Evolutionary conservation across 345 rosid species (phyloP), one percentile per base, ranked within the genome.

Genomic region (Boechera divaricarpa): DNA sequence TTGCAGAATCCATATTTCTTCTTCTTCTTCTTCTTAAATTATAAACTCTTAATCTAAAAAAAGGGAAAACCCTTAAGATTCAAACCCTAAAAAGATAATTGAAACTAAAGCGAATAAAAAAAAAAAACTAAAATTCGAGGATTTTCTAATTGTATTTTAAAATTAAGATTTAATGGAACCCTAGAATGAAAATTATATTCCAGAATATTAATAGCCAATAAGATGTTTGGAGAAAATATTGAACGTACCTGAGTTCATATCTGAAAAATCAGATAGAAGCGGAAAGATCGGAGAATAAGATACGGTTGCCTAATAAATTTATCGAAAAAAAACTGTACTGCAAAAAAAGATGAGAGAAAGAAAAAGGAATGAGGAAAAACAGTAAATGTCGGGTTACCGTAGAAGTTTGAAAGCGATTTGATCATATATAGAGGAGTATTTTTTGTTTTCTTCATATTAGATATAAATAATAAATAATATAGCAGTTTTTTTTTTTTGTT

Each of bases 1-100:
- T 80, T 3, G 92, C 92, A 54, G 95, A 86, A 83, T 88, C 95
- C 92, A 90, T 89, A 36, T 45, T 63, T 11, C 26, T 3, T 38
- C 18, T 51, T 38, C 18, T 51, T 38, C 15, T 51, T 58, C 7
- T 53, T 11, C 42, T 10, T 47, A 5, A 33, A 39, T 7, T 7
- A 7, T 48, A 4, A 55, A 41, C 39, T 29, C 47, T 39, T 59
- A 52, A 26, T 21, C 64, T 53, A 42, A 16, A 28, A 41, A 32
- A 3, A 18, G 21, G 18, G 6, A 1, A 36, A 38, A 64, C 38
- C 6, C 48, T 32, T 35, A 38, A 58, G 39, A 32, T 7, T 13
- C 48, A 4, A 55, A 42, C 53, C 21, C 55, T 53, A 42, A 16
- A 38, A 41, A 42, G 10, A 64, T 9, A 11, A 49, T 1, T 15